Conservation (phyloP, 2,329 filamentous ascomycete species). For the Diaporthe nobilis region DNA sequence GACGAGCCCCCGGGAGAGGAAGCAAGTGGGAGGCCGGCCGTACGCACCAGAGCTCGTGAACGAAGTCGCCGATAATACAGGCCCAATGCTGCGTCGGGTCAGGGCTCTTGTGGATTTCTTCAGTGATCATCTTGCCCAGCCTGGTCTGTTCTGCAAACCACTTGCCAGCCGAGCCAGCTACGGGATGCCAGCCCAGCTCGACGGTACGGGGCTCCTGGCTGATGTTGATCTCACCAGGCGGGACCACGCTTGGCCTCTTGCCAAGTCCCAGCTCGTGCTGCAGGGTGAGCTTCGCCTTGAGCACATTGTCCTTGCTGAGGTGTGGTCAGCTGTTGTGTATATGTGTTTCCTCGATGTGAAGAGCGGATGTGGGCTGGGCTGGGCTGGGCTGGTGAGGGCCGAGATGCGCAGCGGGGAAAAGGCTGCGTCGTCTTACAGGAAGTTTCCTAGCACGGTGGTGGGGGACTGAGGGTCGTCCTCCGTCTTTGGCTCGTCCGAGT, state of each 20-base stretch:
- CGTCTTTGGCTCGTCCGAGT: background rate
- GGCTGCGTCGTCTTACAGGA: conserved; percentile 33
- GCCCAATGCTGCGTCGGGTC: conserved; percentile 74
- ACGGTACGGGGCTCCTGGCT: conserved; percentile 58
- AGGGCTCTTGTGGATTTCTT: conserved; percentile 67
- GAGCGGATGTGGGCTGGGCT: too few relatives aligned
- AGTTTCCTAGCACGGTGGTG: conserved; percentile 32
- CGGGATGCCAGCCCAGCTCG: conserved; percentile 71
- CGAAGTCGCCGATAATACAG: conserved; percentile 68
- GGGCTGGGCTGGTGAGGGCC: background rate
- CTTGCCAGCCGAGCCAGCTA: conserved; percentile 68
- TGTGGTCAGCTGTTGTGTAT: background rate
- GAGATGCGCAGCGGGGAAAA: background rate
- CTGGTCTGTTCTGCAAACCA: conserved; percentile 71
- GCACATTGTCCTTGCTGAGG: conserved; percentile 49
- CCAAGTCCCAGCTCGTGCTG: conserved; percentile 61
- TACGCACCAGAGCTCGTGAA: conserved; percentile 66
- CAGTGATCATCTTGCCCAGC: conserved; percentile 68
- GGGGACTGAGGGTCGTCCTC: conserved; percentile 36
- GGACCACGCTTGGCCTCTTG: conserved; percentile 59
- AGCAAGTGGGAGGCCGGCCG: background rate
- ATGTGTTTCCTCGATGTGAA: background rate
- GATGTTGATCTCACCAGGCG: conserved; percentile 54
- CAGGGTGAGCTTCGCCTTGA: conserved; percentile 58
- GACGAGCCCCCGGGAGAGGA: too few relatives aligned